Conservation (phyloP, 176 grass and related monocot species). For the Oryza meridionalis region DNA sequence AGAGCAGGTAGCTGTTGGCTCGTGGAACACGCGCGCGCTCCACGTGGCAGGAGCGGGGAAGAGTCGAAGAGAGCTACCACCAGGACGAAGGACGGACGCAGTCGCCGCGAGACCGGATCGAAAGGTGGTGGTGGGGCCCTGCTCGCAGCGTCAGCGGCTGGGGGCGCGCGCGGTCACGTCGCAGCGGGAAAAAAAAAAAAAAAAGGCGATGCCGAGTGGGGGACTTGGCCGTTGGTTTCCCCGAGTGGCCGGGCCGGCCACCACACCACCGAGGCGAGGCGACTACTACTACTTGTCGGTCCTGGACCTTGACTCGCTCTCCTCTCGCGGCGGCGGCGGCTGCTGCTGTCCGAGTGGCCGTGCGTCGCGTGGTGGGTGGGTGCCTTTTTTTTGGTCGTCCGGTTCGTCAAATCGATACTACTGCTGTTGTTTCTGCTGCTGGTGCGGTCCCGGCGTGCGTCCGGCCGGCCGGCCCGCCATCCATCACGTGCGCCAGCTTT, state of each 20-base stretch:
- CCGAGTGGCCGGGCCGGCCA: slow-evolving; percentile 36
- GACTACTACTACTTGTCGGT: slow-evolving; percentile 12
- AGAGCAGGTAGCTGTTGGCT: neutral
- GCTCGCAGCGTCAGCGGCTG: too few species aligned
- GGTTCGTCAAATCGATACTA: neutral
- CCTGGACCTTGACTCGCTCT: slow-evolving; percentile 29
- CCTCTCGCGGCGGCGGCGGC: neutral
- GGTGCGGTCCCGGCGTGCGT: too few species aligned
- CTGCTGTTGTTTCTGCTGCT: neutral
- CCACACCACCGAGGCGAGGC: slow-evolving; percentile 18
- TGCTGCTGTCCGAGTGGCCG: too few species aligned
- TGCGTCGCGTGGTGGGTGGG: slow-evolving; percentile 4
- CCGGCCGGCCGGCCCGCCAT: too few species aligned
- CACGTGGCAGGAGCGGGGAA: slow-evolving; percentile 1
- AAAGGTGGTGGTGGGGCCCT: too few species aligned
- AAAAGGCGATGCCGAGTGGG: too few species aligned
- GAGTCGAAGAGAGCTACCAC: too few species aligned
- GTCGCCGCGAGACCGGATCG: too few species aligned
- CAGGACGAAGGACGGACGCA: too few species aligned
- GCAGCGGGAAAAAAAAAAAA: neutral
- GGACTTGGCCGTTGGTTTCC: slow-evolving; percentile 8
- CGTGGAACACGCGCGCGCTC: slow-evolving; percentile 22
- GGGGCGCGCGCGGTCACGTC: slow-evolving; percentile 23
- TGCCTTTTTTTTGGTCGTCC: neutral
- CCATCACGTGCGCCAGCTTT: too few species aligned